Evolutionary conservation across 495 filamentous ascomycete genomes (phyloP).

Genomic region (Cercophora sp.): DNA sequence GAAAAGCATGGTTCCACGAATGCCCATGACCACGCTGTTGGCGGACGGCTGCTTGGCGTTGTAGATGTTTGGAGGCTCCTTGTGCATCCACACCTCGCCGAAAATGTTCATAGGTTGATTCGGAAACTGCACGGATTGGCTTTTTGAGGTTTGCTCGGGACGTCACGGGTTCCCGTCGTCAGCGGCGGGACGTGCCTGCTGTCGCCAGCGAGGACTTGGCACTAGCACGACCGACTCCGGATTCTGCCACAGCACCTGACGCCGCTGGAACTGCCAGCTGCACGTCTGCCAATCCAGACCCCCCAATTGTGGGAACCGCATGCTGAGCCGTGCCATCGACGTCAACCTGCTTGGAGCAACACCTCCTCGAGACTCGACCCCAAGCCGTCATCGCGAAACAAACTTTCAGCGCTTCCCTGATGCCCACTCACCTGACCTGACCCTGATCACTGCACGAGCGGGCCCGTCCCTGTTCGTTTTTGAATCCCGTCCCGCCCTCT

Average conservation of each 20-base stretch:
- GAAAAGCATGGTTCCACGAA: background rate
- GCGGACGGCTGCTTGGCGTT: too few species aligned
- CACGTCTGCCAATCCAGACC: too few species aligned
- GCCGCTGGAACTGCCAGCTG: too few species aligned
- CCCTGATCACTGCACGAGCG: too few species aligned
- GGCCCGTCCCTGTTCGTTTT: too few species aligned
- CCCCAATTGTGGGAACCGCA: too few species aligned
- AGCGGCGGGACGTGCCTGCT: background rate
- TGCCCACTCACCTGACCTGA: background rate
- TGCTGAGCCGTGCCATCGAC: too few species aligned
- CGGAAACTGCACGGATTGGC: too few species aligned
- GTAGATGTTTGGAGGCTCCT: background rate
- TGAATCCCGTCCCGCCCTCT: background rate
- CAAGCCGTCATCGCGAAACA: background rate
- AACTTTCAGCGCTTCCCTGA: background rate
- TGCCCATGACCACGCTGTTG: too few species aligned
- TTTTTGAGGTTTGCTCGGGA: background rate
- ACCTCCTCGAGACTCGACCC: too few species aligned
- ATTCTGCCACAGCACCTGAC: too few species aligned
- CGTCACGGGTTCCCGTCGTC: background rate
- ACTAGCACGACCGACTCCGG: background rate
- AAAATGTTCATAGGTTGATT: background rate
- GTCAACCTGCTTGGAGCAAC: too few species aligned
- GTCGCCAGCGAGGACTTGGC: background rate
- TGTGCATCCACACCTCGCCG: background rate